phyloP scores from a whole-genome alignment of 208 protist genomes.

The Leishmania gerbilli region DNA sequence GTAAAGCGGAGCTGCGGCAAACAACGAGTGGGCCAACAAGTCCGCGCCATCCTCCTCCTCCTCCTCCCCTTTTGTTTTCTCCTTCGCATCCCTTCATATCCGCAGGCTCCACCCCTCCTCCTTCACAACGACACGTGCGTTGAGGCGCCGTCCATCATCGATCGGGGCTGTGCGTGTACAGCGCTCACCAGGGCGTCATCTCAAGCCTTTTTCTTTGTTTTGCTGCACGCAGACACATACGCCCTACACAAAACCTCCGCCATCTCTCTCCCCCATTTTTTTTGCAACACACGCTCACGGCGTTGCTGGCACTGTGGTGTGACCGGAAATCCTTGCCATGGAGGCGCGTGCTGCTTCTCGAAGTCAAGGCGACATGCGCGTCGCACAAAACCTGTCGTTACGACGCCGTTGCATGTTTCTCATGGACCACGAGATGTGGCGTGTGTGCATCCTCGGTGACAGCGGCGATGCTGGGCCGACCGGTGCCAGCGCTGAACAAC shows the following conservation, averaged over 20 bases:
- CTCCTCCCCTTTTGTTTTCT: neutral
- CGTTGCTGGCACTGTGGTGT: neutral
- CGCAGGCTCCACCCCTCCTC: neutral
- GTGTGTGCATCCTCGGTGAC: conserved; percentile 2
- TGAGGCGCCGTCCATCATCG: neutral
- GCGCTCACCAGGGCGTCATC: neutral
- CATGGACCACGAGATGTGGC: conserved; percentile 37
- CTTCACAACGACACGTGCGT: neutral
- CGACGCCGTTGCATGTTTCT: conserved; percentile 79
- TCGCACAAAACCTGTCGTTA: conserved; percentile 54
- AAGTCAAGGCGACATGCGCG: conserved; percentile 12
- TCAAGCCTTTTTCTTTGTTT: neutral
- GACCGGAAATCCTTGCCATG: neutral
- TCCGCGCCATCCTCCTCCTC: neutral
- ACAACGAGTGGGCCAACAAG: neutral
- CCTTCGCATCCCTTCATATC: neutral
- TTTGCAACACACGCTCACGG: neutral
- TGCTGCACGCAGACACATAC: neutral
- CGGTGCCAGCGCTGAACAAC: conserved; percentile 1
- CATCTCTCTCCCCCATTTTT: too few relatives aligned
- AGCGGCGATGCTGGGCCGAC: neutral
- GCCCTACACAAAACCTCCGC: neutral
- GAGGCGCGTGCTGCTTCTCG: neutral
- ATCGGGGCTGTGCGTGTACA: neutral
- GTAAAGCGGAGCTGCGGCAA: neutral